Evolutionary conservation across 2,329 filamentous ascomycete species (phyloP), one percentile per base, ranked within the genome.

Genomic region (Mariannaea sp.): DNA sequence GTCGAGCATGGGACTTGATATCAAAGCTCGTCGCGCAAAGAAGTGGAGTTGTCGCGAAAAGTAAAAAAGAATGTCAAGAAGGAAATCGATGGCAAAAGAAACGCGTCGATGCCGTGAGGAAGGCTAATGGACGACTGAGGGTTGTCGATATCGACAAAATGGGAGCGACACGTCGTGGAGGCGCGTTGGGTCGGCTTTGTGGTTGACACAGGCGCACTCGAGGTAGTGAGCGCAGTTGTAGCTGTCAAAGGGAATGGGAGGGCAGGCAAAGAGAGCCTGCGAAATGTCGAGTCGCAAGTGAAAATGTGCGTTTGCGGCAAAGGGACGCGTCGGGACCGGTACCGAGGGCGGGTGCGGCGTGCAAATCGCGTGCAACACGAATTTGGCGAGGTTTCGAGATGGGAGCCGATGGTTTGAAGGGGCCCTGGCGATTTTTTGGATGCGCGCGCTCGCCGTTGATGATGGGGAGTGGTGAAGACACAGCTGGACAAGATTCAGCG

Each of bases 391-490:
- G 71, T 77, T 74, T 78, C 72, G 71, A 73, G 80, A 83, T 82
- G 79, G 76, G 71, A 74, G 73, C 78, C 73, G 80, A 83, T 83
- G 80, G 73, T 78, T 79, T 77, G 77, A 76, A 76, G 78, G 76
- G 77, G 78, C 77, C 79, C 75, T 78, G 78, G 79, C 76, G 80
- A 81, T 81, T 79, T 81, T 81, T 81, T 78, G 73, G 79, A 83
- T 83, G 80, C 80, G 80, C 80, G 80, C 77, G 71, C 75, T 79
- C 73, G 73, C 75, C 74, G 66, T 72, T 74, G 73, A 76, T 76
- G 74, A 77, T 76, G 74, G 73, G 76, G 77, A 77, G 71, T 77
- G 75, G 77, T 77, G 76, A 78, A 76, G 75, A 76, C 75, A 77
- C 75, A 75, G 72, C 70, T 66, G 73, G 61, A 73, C 74, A 77